phyloP scores from a whole-genome alignment of 2,329 filamentous ascomycete genomes.

The Calonectria hawksworthii region DNA sequence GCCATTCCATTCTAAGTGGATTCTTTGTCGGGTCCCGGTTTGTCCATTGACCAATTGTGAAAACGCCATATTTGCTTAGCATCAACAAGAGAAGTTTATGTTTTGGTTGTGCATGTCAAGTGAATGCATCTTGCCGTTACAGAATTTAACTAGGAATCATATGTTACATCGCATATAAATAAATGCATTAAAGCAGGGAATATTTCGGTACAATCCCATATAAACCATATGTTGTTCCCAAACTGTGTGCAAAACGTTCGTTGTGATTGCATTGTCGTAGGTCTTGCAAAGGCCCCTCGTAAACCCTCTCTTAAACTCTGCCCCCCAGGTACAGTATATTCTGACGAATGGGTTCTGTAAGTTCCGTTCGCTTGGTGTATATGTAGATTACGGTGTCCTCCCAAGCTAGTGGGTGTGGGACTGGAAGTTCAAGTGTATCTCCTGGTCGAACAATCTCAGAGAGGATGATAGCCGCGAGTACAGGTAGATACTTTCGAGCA shows the following conservation, averaged over 20 bases:
- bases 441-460: slow-evolving; percentile 65
- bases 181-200: background rate
- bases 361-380: slow-evolving; percentile 64
- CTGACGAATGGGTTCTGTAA: slow-evolving; percentile 60
- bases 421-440: slow-evolving; percentile 69
- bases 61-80: background rate
- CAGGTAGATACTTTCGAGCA: slow-evolving; percentile 60
- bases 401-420: slow-evolving; percentile 71
- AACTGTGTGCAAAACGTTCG: no score
- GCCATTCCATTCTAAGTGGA: background rate
- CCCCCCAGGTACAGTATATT: slow-evolving; percentile 71
- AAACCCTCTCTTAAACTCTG: slow-evolving; percentile 43
- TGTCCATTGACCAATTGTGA: background rate
- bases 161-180: background rate
- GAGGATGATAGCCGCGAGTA: slow-evolving; percentile 67
- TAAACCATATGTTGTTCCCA: background rate
- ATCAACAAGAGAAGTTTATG: background rate
- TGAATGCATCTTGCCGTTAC: background rate
- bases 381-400: slow-evolving; percentile 66
- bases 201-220: background rate
- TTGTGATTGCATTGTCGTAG: background rate
- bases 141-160: background rate
- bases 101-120: background rate
- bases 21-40: background rate
- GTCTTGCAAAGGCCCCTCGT: background rate